Conservation (phyloP, 768 basidiomycete genomes). For the Lactarius pseudohatsudake region DNA sequence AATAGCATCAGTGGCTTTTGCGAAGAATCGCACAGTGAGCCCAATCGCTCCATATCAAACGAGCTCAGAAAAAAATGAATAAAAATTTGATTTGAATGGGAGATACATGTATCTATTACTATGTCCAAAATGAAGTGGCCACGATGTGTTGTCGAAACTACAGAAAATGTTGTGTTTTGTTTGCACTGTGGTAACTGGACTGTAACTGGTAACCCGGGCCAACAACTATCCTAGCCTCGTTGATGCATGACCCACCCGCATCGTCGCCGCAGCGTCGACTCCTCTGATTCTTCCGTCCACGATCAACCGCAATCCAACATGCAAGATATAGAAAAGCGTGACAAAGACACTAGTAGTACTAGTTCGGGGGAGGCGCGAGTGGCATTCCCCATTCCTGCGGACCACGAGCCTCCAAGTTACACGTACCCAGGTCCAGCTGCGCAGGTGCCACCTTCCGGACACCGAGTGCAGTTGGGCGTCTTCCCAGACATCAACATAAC, state of each 20-base stretch:
- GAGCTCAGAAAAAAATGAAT: too few relatives aligned
- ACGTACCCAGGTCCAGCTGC: conserved; percentile 4
- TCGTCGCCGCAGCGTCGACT: conserved; percentile 27
- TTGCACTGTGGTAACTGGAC: too few relatives aligned
- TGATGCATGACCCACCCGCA: conserved; percentile 15
- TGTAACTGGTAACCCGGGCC: too few relatives aligned
- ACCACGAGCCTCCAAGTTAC: conserved; percentile 22
- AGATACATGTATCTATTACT: too few relatives aligned
- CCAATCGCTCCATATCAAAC: too few relatives aligned
- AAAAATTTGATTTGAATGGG: too few relatives aligned
- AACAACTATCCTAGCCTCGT: conserved; percentile 21
- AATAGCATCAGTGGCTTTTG: too few relatives aligned
- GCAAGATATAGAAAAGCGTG: not conserved
- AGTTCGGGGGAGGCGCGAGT: conserved; percentile 3
- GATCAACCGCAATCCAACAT: not conserved
- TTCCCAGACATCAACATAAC: conserved; percentile 48
- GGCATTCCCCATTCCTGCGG: conserved; percentile 16
- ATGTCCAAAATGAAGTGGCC: too few relatives aligned
- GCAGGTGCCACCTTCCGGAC: conserved; percentile 54
- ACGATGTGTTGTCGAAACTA: too few relatives aligned
- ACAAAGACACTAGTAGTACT: not conserved
- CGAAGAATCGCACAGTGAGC: too few relatives aligned
- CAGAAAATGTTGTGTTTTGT: too few relatives aligned
- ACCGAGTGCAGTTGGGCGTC: conserved; percentile 56
- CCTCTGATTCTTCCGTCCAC: conserved; percentile 14